Conservation (phyloP, 2,329 filamentous ascomycete species). For the Penicillium paneum region DNA sequence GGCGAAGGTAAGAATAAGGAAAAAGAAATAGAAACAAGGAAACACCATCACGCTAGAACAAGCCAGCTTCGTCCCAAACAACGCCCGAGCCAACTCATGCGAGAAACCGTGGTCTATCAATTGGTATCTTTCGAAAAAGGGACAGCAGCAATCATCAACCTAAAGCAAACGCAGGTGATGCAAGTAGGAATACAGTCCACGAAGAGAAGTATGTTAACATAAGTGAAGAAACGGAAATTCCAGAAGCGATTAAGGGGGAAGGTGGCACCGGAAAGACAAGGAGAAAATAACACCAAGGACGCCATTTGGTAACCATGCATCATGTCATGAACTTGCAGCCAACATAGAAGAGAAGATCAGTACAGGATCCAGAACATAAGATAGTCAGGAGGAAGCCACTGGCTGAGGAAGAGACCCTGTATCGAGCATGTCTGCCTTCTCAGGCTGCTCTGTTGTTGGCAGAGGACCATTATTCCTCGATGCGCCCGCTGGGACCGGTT, state of each 20-base stretch:
- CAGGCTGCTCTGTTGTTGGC: constrained; percentile 19
- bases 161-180: constrained; percentile 7
- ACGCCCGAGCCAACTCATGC: constrained; percentile 25
- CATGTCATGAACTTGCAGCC: constrained; percentile 10
- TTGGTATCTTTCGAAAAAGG: constrained; percentile 34
- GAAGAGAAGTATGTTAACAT: constrained; percentile 14
- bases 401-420: background rate
- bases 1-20: background rate
- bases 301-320: constrained; percentile 15
- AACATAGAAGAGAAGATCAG: constrained; percentile 1
- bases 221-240: background rate
- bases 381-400: constrained; percentile 3
- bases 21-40: constrained; percentile 4
- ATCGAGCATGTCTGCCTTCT: background rate
- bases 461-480: constrained; percentile 39
- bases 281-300: constrained; percentile 3
- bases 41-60: background rate
- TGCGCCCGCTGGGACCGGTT: constrained; percentile 33
- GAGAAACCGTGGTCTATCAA: constrained; percentile 31
- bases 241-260: constrained; percentile 1
- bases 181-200: constrained; percentile 8
- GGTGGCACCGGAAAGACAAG: constrained; percentile 3
- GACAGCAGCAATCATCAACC: constrained; percentile 7
- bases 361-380: constrained; percentile 1
- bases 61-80: constrained; percentile 10